These are phyloP conservation scores for Mrakia blollopis DNA, from an alignment of 768 basidiomycete species.

Conservation along the genomic window DNA sequence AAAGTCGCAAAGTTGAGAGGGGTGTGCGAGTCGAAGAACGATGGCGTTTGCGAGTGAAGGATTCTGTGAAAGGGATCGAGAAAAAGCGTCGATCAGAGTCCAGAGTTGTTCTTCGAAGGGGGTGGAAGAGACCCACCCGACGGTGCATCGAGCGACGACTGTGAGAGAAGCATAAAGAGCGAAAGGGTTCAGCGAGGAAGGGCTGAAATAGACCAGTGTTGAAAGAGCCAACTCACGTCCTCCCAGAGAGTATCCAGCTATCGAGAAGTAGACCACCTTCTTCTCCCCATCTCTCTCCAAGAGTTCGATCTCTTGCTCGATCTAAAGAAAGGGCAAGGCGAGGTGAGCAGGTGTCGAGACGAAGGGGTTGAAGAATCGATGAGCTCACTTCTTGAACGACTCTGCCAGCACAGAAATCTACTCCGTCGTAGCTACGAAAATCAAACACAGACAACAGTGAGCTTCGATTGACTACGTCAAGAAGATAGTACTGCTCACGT, in stretches of 20 bases:
- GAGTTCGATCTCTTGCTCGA: background rate
- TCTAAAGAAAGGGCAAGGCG: background rate
- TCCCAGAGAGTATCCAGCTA: slow-evolving; percentile 15
- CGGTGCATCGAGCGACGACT: slow-evolving; percentile 14
- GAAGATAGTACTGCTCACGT: background rate
- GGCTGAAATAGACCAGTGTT: background rate
- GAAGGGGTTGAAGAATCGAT: background rate
- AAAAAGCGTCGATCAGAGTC: background rate
- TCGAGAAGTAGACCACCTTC: slow-evolving; percentile 8
- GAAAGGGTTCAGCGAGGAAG: background rate
- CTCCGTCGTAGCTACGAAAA: slow-evolving; percentile 81
- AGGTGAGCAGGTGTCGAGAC: no score
- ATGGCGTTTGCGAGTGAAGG: slow-evolving; percentile 49
- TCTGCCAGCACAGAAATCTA: slow-evolving; percentile 78
- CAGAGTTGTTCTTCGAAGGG: no score
- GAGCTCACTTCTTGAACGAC: slow-evolving; percentile 66
- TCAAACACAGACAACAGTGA: no score
- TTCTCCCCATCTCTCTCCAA: background rate
- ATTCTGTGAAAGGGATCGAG: background rate
- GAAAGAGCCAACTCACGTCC: background rate
- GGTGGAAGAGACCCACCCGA: background rate
- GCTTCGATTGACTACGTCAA: no score
- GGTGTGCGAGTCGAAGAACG: slow-evolving; percentile 64
- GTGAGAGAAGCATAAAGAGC: background rate
- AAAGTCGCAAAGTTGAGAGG: slow-evolving; percentile 79